Evolutionary conservation across 2,329 filamentous ascomycete species (phyloP).

Genomic region (Clathrospora elynae): DNA sequence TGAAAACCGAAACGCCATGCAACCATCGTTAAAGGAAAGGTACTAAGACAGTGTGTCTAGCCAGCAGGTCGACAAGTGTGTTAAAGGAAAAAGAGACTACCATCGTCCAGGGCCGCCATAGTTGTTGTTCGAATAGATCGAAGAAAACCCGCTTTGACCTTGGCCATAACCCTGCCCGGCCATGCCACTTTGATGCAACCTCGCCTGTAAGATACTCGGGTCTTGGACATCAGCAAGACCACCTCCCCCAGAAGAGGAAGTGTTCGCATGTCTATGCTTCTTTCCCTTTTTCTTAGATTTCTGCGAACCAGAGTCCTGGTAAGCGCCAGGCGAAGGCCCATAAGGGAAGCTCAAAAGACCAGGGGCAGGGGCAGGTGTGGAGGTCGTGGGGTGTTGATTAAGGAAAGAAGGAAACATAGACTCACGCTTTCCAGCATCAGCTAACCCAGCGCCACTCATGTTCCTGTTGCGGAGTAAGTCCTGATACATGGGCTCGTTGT

Average conservation of each 20-base stretch:
- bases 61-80: conserved; percentile 35
- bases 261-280: conserved; percentile 99
- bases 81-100: conserved; percentile 43
- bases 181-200: conserved; percentile 85
- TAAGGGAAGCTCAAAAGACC: conserved; percentile 91
- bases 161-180: conserved; percentile 90
- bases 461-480: conserved; percentile 74
- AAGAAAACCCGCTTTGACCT: conserved; percentile 88
- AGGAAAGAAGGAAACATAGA: conserved; percentile 92
- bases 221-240: conserved; percentile 99
- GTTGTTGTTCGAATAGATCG: conserved; percentile 73
- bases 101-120: conserved; percentile 48
- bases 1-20: conserved; percentile 47
- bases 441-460: conserved; percentile 68
- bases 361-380: conserved; percentile 85
- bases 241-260: conserved; percentile 99
- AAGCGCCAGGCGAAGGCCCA: conserved; percentile 80
- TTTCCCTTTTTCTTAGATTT: conserved; percentile 99
- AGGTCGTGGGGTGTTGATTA: conserved; percentile 82
- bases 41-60: conserved; percentile 42
- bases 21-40: conserved; percentile 38
- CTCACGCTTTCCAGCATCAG: conserved; percentile 97
- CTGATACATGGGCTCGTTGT: conserved; percentile 74
- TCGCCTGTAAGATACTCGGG: conserved; percentile 98
- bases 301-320: conserved; percentile 84